Evolutionary conservation across 768 basidiomycete species (phyloP).

Genomic region (Rhodosporidiobolus odoratus): DNA sequence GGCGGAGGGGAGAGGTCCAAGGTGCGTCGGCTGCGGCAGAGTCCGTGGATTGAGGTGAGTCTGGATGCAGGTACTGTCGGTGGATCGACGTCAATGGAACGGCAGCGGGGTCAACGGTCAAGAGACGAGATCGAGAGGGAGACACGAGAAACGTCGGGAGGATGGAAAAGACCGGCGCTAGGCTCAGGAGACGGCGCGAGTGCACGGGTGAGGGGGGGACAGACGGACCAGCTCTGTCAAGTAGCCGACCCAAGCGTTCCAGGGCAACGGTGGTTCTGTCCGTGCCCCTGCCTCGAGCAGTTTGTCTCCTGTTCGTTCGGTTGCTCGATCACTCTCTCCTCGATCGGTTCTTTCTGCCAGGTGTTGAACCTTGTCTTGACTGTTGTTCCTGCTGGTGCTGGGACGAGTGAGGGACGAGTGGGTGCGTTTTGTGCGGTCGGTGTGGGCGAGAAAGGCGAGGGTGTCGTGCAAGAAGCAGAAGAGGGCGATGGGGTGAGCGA

Average conservation of each 20-base stretch:
- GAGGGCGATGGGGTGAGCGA: background rate
- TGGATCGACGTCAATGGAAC: background rate
- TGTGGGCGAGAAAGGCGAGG: background rate
- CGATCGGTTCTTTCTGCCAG: too few species aligned
- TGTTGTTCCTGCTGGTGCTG: accelerated
- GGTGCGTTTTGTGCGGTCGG: background rate
- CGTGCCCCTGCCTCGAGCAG: too few species aligned
- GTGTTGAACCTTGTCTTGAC: too few species aligned
- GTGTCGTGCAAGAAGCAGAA: constrained; percentile 7
- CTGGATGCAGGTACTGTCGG: constrained; percentile 6
- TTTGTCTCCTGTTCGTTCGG: background rate
- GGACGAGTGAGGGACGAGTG: too few species aligned
- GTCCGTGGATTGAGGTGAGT: background rate
- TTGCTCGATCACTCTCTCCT: background rate
- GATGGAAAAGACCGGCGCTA: background rate
- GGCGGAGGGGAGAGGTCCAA: constrained; percentile 1
- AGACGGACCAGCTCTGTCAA: background rate
- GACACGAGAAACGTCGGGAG: background rate
- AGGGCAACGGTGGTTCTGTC: background rate
- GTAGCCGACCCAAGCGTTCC: constrained; percentile 4
- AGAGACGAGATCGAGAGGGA: background rate
- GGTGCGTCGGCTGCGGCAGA: background rate
- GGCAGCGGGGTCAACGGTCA: background rate
- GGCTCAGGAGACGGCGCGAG: background rate
- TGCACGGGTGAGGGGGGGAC: background rate